phyloP scores from a whole-genome alignment of 1,139 yeast species.

The Magnusiomyces suaveolens region DNA sequence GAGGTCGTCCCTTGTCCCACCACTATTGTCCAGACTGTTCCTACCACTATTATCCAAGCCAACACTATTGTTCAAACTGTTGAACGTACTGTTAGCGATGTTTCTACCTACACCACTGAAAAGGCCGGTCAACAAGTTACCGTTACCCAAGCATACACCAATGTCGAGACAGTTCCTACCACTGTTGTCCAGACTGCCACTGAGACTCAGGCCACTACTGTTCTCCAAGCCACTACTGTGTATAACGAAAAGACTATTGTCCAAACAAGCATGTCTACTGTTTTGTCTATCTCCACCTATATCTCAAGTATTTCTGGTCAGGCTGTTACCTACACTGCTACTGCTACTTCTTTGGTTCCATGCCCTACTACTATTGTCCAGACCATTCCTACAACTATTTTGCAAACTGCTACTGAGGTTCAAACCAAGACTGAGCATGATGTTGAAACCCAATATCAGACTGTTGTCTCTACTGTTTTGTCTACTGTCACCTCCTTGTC shows the following conservation, averaged over 20 bases:
- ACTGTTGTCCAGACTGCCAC: conserved; percentile 5
- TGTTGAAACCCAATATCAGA: background rate
- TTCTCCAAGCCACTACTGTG: conserved; percentile 4
- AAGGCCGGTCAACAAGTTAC: background rate
- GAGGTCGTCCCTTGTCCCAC: background rate
- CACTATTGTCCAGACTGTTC: conserved; percentile 1
- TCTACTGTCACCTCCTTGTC: background rate
- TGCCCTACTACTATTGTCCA: background rate
- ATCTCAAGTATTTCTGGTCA: background rate
- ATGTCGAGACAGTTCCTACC: conserved; percentile 1
- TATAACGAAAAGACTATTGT: conserved; percentile 1
- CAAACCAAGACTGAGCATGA: background rate
- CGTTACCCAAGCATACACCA: background rate
- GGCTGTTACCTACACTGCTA: background rate
- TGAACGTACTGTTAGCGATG: background rate
- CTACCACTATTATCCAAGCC: background rate
- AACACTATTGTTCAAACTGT: background rate
- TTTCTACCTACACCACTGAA: background rate
- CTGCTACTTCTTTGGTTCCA: background rate
- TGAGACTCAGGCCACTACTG: background rate
- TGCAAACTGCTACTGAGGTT: background rate
- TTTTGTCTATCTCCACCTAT: conserved; percentile 1
- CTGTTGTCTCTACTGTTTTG: background rate
- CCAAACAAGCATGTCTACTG: too few relatives aligned
- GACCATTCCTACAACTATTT: conserved; percentile 1